Base-by-base conservation (phyloP, 495 filamentous ascomycete genomes). In the Aspergillus wentii region DNA sequence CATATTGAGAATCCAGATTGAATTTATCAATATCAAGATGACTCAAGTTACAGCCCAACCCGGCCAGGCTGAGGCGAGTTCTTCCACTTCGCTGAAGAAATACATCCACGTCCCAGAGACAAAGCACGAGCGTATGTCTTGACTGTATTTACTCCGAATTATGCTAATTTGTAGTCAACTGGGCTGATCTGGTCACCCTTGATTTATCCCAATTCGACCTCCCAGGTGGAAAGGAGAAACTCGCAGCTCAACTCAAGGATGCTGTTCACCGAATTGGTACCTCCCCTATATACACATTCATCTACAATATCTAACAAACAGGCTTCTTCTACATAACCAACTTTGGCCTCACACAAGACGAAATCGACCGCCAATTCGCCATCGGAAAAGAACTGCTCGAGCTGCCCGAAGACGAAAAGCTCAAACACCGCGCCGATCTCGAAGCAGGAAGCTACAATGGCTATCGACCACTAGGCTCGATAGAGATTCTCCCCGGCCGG, bases 161-260 rank as follows among this genome's bases (percentile, higher is more conserved):
- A 11, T 5, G 22, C 5, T 25, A 25, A 6, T 11, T 25, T 25
- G 11, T 25, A 25, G 22, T 59, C 11, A 56, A 65, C 10, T 77
- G 74, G 73, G 71, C 74, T 10, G 71, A 75, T 10, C 59, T 78
- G 8, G 57, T 72, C 11, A 70, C 66, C n/a, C 62, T 80, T 14
- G 75, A 80, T 48, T 60, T 80, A 2, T 65, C 63, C 32, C 56
- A 56, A 3, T 75, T 69, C 41, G 64, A 72, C 26, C 29, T 60
- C 19, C 68, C 69, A 1, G 73, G 72, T 14, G 74, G 74, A 10
- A 78, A 76, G 41, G 51, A 77, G 40, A 52, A 64, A 23, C 55
- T 80, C 3, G 75, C 73, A 5, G 59, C 64, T 17, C 73, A 77
- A 44, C 59, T 80, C 2, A 59, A 74, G 33, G 64, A 78, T 36